A percentile compares a stretch with the other conserved stretches of the same genome.
Evolutionary conservation across 2,329 filamentous ascomycete species (phyloP).

Genomic region (Thielaviopsis cerberus): DNA sequence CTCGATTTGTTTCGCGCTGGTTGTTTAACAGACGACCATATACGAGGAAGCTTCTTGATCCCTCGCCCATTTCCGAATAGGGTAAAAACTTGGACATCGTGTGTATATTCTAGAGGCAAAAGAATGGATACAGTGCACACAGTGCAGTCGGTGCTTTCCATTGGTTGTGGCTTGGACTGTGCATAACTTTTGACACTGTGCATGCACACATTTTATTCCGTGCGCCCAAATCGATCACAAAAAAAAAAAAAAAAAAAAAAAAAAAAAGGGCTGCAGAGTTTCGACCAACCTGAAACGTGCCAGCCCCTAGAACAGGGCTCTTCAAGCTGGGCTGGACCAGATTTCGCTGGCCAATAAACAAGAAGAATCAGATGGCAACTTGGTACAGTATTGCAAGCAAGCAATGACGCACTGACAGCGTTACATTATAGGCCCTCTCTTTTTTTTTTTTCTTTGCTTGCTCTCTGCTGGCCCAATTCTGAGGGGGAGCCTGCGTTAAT

Average conservation of each 20-base stretch:
- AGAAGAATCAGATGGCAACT: not conserved
- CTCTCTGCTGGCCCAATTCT: too few species aligned
- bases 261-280: slow-evolving; percentile 7
- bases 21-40: not conserved
- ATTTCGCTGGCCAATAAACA: not conserved
- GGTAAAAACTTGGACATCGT: not conserved
- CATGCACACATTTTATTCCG: too few species aligned
- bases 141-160: too few species aligned
- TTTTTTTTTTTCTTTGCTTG: too few species aligned
- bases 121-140: too few species aligned
- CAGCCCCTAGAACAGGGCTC: not conserved
- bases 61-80: not conserved
- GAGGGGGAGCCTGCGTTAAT: too few species aligned
- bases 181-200: too few species aligned
- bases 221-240: too few species aligned
- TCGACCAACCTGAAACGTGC: slow-evolving; percentile 10
- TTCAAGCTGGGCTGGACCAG: not conserved
- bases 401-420: not conserved
- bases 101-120: too few species aligned
- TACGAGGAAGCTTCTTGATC: not conserved
- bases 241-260: slow-evolving; percentile 1
- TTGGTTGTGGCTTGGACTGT: too few species aligned
- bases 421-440: not conserved
- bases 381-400: not conserved
- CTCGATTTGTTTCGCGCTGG: too few species aligned